Base-by-base conservation (phyloP, 306 rosid genomes). In the Alnus glutinosa region DNA sequence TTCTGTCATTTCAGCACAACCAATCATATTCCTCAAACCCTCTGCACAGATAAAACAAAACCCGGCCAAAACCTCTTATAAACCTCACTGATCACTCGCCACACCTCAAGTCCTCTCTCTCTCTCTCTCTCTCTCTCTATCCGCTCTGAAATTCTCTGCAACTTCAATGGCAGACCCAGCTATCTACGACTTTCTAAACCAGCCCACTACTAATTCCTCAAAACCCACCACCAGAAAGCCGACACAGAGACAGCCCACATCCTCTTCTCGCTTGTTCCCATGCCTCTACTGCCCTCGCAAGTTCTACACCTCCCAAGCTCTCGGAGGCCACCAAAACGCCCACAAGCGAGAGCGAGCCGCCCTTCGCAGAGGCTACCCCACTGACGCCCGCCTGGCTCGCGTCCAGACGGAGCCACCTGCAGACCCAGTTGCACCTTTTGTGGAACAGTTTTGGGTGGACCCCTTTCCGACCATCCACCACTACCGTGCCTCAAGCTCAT, bases 251-350 rank as follows among this genome's bases (percentile, higher is more conserved):
- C 75, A 51, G 71, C 58, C 77, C 16, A 52, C 34, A 5, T 12
- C 77, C 14, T 10, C 85, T 10, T 2, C 82, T 3, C 86, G 90
- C 10, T 72, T 83, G 1, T 93, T 93, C 75, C 83, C 79, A 1
- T 91, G 97, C 81, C 84, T 34, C 3, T 94, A 81, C 85, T 94
- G 97, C 49, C 75, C 87, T 59, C 93, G 98, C 36, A 79, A 82
- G 83, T 94, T 94, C 78, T 81, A 75, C 89, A 89, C 93, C 15
- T 92, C 97, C 1, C 98, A 94, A 79, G 98, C 98, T 7, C 93
- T 94, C 10, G 98, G 98, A 1, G 98, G 98, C 68, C 98, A 94
- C 80, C 98, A 94, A 16, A 94, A 94, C 18, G 97, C 98, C 19
- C 98, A 94, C 89, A 94, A 91, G 82, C 87, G 87, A 0, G 98